Percentiles rank a stretch among this genome's conserved stretches.
phyloP scores from a whole-genome alignment of 345 rosid species.

The Citrus mangshanensis region DNA sequence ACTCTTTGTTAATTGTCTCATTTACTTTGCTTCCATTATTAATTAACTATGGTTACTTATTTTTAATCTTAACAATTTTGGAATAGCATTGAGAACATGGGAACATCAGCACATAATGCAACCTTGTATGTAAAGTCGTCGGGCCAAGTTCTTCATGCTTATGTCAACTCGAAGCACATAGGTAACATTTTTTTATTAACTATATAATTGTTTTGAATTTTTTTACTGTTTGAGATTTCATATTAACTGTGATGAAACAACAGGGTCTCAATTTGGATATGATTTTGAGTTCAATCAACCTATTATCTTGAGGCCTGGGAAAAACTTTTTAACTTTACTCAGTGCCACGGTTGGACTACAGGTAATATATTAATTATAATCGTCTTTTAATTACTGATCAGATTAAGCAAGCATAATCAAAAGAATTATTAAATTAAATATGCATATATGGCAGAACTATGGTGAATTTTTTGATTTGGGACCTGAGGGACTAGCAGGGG shows the following conservation, averaged over 20 bases:
- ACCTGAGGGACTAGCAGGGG: slow-evolving; percentile 23
- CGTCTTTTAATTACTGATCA: neutral
- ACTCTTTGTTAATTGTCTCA: no score
- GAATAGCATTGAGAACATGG: neutral
- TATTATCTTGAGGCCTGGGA: slow-evolving; percentile 14
- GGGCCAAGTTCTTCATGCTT: slow-evolving; percentile 28
- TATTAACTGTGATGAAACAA: neutral
- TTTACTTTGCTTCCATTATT: no score
- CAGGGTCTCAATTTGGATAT: neutral
- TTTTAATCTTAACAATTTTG: neutral
- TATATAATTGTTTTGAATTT: no score
- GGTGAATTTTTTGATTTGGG: slow-evolving; percentile 25
- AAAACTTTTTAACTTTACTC: slow-evolving; percentile 20
- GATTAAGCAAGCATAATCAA: no score
- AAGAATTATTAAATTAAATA: no score
- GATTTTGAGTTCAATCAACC: slow-evolving; percentile 10
- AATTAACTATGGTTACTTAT: no score
- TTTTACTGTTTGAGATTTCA: neutral
- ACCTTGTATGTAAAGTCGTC: slow-evolving; percentile 12
- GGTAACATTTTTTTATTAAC: slow-evolving; percentile 5
- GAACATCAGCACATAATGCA: neutral
- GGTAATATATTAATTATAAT: slow-evolving; percentile 9
- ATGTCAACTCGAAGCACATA: slow-evolving; percentile 17
- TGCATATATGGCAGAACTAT: slow-evolving; percentile 22
- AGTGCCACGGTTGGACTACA: slow-evolving; percentile 34